Evolutionary conservation across 495 filamentous ascomycete species (phyloP), one percentile per base, ranked within the genome.

Genomic region (Neurospora sp.): DNA sequence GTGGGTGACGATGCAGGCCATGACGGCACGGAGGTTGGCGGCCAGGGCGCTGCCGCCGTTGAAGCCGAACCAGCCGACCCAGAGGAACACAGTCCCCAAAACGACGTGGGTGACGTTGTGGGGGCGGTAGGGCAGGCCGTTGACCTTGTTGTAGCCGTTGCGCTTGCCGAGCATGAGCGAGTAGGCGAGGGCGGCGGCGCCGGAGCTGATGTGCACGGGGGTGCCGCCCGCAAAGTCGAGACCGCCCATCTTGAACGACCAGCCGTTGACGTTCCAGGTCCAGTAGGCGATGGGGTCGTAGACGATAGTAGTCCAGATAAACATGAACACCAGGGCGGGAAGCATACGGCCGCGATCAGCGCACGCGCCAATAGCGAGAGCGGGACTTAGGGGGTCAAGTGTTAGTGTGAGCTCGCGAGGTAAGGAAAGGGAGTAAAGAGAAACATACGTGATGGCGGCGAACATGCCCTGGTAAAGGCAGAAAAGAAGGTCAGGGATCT

Each of bases 41-140:
- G 89, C 87, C 45, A 97, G 86, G n/a, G 95, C 96, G 31, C 90
- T 93, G 73, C 96, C 96, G 70, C 92, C 96, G 79, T 99, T 99
- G 88, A 99, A 99, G 69, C 96, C 96, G 79, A 98, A 98, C 96
- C 96, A 99, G 38, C 96, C 96, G 68, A 98, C 94, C 96, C 96
- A 99, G 61, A 99, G 90, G 86, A 99, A 98, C 69, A 98, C 94
- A 14, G 96, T 99, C 4, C 96, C 96, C 65, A 99, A 89, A 41
- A 98, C 95, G 75, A 99, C 93, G 81, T 97, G 94, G 31, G 94
- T 97, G 69, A 99, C 96, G 78, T 98, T 98, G 85, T 99, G 96
- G 22, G 96, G 96, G 72, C 96, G 94, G 82, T 97, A 98, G 78
- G 97, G 97, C 69, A 99, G 85, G 80, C 94, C 93, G 76, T 96